Conservation (phyloP, 108 stramenopile genomes). For the Craspedostauros australis region DNA sequence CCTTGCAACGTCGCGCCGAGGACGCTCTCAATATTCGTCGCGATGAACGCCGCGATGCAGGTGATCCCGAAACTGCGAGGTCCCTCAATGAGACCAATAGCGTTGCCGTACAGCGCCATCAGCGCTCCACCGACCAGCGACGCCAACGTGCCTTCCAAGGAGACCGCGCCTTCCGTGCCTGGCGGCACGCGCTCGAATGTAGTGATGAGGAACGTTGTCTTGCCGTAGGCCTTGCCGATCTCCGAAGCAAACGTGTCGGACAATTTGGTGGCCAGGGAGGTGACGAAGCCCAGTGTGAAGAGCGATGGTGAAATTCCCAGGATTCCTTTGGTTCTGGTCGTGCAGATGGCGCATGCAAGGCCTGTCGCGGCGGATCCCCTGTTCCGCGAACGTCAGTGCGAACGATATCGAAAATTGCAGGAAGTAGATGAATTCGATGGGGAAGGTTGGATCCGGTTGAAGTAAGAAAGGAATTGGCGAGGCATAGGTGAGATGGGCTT, state of each 20-base stretch:
- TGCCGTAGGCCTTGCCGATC: conserved; percentile 94
- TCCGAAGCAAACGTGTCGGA: conserved; percentile 96
- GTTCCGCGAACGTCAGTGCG: background rate
- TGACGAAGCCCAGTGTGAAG: conserved; percentile 78
- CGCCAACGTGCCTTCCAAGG: conserved; percentile 84
- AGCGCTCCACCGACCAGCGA: conserved; percentile 80
- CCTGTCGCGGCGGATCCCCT: conserved; percentile 84
- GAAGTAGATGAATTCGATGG: background rate
- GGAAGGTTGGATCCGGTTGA: background rate
- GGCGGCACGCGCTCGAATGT: conserved; percentile 79
- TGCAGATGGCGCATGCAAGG: conserved; percentile 56
- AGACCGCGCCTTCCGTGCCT: conserved; percentile 83
- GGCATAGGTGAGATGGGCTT: too few species aligned
- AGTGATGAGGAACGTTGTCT: conserved; percentile 90
- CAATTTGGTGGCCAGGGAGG: conserved; percentile 89
- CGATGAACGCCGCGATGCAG: conserved; percentile 78
- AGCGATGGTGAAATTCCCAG: conserved; percentile 51
- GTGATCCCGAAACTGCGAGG: conserved; percentile 48
- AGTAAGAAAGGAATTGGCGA: background rate
- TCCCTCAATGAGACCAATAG: conserved; percentile 39
- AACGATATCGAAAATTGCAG: background rate
- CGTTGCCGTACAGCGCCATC: conserved; percentile 63
- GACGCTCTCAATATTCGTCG: conserved; percentile 88
- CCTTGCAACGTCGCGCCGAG: conserved; percentile 91
- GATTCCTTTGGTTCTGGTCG: conserved; percentile 38